Percentiles rank a stretch among this genome's conserved stretches.
These are phyloP conservation scores for Colletotrichum eremochloae DNA, from an alignment of 2,329 filamentous ascomycete species.

Conservation along the genomic window DNA sequence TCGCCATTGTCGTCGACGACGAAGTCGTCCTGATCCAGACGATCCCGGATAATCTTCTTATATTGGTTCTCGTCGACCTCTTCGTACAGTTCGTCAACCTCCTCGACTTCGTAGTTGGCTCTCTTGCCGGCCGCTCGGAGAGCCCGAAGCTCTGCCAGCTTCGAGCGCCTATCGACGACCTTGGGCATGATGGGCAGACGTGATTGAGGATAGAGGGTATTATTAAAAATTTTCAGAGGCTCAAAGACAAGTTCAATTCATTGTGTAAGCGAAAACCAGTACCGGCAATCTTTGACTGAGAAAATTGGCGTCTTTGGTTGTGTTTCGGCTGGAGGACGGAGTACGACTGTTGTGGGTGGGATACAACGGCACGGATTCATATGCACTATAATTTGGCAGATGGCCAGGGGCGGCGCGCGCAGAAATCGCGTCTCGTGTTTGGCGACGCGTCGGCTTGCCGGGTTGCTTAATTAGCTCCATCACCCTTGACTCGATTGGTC, in stretches of 20 bases:
- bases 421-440: conserved; percentile 38
- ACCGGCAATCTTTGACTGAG: not conserved
- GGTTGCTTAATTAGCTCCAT: conserved; percentile 30
- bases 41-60: conserved; percentile 92
- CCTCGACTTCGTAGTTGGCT: conserved; percentile 86
- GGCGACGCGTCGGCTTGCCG: conserved; percentile 34
- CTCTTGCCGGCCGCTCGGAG: conserved; percentile 92
- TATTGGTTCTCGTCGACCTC: conserved; percentile 97
- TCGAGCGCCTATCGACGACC: conserved; percentile 60
- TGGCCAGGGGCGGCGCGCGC: conserved; percentile 34
- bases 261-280: conserved; percentile 1
- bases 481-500: conserved; percentile 25
- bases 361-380: conserved; percentile 26
- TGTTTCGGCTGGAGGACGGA: conserved; percentile 7
- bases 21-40: conserved; percentile 95
- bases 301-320: conserved; percentile 19
- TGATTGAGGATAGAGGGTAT: not conserved
- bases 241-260: conserved; percentile 12
- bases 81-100: conserved; percentile 90
- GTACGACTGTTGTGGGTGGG: conserved; percentile 14
- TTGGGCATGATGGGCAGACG: conserved; percentile 55
- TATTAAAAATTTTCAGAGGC: not conserved
- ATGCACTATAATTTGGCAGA: conserved; percentile 31
- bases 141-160: conserved; percentile 84
- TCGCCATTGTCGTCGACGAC: conserved; percentile 98